phyloP scores from a whole-genome alignment of 306 rosid genomes.

The Malus orientalis region DNA sequence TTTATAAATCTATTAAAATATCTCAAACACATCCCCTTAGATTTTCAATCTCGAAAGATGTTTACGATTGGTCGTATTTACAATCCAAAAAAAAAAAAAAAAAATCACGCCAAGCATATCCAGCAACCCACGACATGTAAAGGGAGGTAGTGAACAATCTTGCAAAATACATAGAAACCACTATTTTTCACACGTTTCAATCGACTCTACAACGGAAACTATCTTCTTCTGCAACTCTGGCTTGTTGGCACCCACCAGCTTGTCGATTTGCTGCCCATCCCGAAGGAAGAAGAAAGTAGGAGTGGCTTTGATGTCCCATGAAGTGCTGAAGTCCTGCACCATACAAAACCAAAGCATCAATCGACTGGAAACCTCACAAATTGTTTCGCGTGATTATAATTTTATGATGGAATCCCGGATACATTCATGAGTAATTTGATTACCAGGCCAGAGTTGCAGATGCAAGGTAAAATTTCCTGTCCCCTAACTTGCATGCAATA shows the following conservation, averaged over 20 bases:
- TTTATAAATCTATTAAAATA: no score
- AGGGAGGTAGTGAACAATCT: neutral
- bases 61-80: conserved; percentile 2
- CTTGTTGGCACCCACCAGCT: conserved; percentile 97
- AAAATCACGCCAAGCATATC: conserved; percentile 12
- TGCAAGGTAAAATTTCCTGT: neutral
- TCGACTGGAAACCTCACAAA: neutral
- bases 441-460: neutral
- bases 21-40: no score
- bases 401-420: neutral
- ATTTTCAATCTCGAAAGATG: neutral
- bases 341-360: neutral
- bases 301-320: conserved; percentile 98
- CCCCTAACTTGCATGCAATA: neutral
- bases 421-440: neutral
- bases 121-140: conserved; percentile 2
- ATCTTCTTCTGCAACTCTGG: conserved; percentile 78
- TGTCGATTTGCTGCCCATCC: conserved; percentile 80
- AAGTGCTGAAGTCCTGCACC: conserved; percentile 80
- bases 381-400: neutral
- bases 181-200: conserved; percentile 10
- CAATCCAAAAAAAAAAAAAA: conserved; percentile 3
- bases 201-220: conserved; percentile 45
- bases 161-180: conserved; percentile 1
- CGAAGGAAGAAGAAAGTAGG: conserved; percentile 93